A percentile compares a stretch with the other conserved stretches of the same genome.
These are phyloP conservation scores for Cylindricascospora bacillispora DNA, from an alignment of 1,139 yeast species.

Conservation along the genomic window DNA sequence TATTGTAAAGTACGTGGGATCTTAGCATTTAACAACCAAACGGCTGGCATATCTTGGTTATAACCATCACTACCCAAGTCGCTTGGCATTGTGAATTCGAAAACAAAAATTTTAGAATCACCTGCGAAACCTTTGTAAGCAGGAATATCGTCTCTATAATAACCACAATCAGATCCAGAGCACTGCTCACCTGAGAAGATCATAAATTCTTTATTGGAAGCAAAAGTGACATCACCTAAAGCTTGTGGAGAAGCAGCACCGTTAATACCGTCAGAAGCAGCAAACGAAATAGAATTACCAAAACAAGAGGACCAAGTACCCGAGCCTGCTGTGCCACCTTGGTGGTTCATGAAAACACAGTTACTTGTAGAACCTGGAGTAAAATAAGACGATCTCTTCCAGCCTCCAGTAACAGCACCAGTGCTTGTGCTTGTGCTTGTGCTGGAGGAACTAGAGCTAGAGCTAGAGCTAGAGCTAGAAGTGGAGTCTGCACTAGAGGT, in stretches of 20 bases:
- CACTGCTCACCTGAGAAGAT: constrained; percentile 66
- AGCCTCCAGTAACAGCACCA: constrained; percentile 32
- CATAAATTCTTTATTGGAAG: constrained; percentile 63
- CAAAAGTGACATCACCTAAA: constrained; percentile 48
- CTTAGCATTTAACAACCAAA: constrained; percentile 89
- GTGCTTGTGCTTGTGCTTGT: constrained; percentile 15
- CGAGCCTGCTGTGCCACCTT: constrained; percentile 69
- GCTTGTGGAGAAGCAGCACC: constrained; percentile 51
- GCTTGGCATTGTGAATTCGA: constrained; percentile 84
- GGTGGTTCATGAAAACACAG: constrained; percentile 70
- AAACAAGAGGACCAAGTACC: constrained; percentile 77
- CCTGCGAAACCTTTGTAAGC: constrained; percentile 90
- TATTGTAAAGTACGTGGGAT: constrained; percentile 92
- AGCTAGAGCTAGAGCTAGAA: constrained; percentile 16
- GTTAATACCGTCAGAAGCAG: constrained; percentile 58
- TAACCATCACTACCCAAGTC: constrained; percentile 35
- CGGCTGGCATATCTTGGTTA: constrained; percentile 85
- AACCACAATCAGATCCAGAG: constrained; percentile 60
- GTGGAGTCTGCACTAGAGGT: constrained; percentile 7
- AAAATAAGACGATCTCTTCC: constrained; percentile 71
- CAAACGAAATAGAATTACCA: constrained; percentile 80
- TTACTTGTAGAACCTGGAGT: constrained; percentile 51
- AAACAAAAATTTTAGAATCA: constrained; percentile 65
- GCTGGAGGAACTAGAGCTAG: constrained; percentile 15
- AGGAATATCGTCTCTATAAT: constrained; percentile 72